Base-by-base conservation (phyloP, 106 monocot genomes). In the Agapanthus africanus region DNA sequence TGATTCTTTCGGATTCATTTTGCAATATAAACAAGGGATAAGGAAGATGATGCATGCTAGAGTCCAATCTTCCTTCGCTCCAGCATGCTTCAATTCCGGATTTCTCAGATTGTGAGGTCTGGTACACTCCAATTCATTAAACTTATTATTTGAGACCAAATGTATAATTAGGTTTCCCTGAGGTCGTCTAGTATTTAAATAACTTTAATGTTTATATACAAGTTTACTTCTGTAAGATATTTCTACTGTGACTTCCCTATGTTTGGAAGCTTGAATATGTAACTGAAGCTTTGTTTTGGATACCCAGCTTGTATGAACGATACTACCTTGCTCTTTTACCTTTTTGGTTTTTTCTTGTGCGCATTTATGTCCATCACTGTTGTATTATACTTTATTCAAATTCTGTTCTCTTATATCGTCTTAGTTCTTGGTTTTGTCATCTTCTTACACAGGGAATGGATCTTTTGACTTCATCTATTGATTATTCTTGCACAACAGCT, bases 401-500 rank as follows among this genome's bases (percentile, higher is more conserved):
- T 13, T 13, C 14, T 13, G 2, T 30, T 31, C 13, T 18, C 30
- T 57, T 57, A 8, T 57, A 31, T 14, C 27, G 27, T 0, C 30
- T 30, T 57, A 57, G 2, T 30, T 10, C 31, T 11, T 57, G 27
- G 13, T 4, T 35, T 65, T 65, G 40, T 25, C 37, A 39, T 22
- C 3, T 65, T 40, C n/a, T n/a, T 21, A 49, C 34, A 21, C 84
- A 99, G 99, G 87, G 63, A 77, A 72, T 71, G 25, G 93, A 99
- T 82, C 81, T 83, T 16, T 25, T 69, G 46, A 90, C 93, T 59
- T 87, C 99, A 71, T 84, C 87, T 30, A 93, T 99, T 68, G 81
- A 92, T 51, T 99, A 93, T 79, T 38, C 9, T 66, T 99, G 92
- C 66, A 79, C 83, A 47, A 99, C 99, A 70, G 99, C 99, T 69